Evolutionary conservation across 2,329 filamentous ascomycete species (phyloP).

Genomic region (Neofusicoccum kwambonambiense): DNA sequence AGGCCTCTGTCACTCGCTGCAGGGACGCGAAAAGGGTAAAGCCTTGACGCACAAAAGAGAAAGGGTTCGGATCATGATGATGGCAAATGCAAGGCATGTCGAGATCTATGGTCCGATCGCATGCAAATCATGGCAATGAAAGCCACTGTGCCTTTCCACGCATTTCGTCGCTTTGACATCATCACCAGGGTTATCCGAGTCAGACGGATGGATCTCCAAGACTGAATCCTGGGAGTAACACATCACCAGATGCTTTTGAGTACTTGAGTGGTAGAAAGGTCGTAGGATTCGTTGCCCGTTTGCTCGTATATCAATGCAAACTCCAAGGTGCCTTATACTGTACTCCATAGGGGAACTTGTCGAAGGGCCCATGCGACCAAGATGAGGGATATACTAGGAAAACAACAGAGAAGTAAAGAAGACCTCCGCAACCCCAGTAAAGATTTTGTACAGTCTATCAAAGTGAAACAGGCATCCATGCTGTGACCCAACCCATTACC

Average conservation of each 20-base stretch:
- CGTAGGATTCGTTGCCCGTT: slow-evolving; percentile 5
- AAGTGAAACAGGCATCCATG: neutral
- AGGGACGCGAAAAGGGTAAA: no score
- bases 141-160: neutral
- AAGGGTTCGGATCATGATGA: neutral
- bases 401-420: neutral
- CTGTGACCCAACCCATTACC: neutral
- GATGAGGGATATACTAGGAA: slow-evolving; percentile 4
- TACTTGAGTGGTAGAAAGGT: neutral
- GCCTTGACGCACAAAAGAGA: neutral
- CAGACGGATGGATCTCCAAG: neutral
- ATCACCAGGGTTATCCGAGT: neutral
- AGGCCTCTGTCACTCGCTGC: no score
- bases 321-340: neutral
- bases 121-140: neutral
- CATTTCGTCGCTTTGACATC: neutral
- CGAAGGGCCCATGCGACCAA: neutral
- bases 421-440: neutral
- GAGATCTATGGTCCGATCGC: neutral
- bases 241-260: neutral
- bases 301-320: neutral
- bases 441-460: slow-evolving; percentile 5
- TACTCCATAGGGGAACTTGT: neutral
- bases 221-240: no score
- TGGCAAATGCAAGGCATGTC: neutral